Conservation (phyloP, 805 yeast species). For the Sugiyamaella chiloensis region DNA sequence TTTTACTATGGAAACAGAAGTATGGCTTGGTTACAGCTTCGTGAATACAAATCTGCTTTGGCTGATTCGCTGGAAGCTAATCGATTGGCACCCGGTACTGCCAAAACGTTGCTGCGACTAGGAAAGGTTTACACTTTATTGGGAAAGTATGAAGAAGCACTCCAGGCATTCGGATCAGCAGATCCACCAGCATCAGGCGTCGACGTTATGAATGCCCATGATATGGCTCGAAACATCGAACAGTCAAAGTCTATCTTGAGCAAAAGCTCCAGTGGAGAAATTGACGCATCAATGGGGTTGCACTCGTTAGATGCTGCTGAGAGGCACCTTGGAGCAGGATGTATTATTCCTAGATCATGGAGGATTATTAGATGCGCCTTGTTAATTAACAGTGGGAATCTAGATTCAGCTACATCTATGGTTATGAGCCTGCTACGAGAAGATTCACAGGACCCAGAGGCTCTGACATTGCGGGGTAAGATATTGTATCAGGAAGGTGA, state of each 20-base stretch:
- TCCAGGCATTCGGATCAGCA: constrained; percentile 26
- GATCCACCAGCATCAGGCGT: constrained; percentile 23
- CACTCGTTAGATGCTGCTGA: constrained; percentile 38
- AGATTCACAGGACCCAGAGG: constrained; percentile 38
- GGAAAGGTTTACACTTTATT: constrained; percentile 35
- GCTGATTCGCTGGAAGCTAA: constrained; percentile 34
- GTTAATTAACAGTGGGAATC: constrained; percentile 29
- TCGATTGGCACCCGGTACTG: constrained; percentile 30
- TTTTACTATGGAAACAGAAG: constrained; percentile 38
- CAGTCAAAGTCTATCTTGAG: constrained; percentile 33
- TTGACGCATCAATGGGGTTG: constrained; percentile 32
- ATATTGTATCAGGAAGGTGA: constrained; percentile 39
- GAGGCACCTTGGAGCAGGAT: constrained; percentile 34
- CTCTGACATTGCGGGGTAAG: constrained; percentile 38
- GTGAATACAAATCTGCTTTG: constrained; percentile 34
- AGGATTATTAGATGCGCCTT: constrained; percentile 31
- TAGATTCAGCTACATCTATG: constrained; percentile 36
- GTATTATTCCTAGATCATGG: constrained; percentile 36
- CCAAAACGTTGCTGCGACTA: constrained; percentile 35
- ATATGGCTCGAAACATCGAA: constrained; percentile 36
- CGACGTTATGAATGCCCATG: constrained; percentile 30
- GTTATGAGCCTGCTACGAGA: constrained; percentile 36
- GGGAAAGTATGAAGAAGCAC: constrained; percentile 37
- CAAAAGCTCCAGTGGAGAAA: constrained; percentile 10
- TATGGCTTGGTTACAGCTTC: constrained; percentile 38